Conservation (phyloP, 1,284 basidiomycete genomes). For the Puccinia hordei region DNA sequence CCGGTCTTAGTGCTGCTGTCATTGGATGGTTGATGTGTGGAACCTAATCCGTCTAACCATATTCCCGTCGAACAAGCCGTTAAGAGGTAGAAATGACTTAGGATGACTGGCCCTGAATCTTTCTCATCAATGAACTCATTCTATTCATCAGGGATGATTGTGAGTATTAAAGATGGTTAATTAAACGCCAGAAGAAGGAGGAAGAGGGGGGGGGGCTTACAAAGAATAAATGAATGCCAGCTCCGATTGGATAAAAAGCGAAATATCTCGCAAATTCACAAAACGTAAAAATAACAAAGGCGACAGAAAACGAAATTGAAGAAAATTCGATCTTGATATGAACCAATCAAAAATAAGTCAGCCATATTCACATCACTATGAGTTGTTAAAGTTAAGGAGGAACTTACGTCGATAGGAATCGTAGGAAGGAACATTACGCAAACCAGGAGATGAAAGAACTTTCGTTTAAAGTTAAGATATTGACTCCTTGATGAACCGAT, state of each 20-base stretch:
- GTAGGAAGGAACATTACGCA: constrained; percentile 96
- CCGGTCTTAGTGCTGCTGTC: too few species aligned
- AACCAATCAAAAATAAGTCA: background rate
- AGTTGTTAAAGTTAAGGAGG: background rate
- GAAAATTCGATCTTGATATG: constrained; percentile 34
- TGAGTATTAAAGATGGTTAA: too few species aligned
- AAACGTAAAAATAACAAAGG: constrained; percentile 91
- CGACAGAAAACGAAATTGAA: constrained; percentile 73
- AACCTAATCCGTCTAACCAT: constrained; percentile 90
- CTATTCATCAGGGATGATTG: too few species aligned
- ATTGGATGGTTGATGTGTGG: too few species aligned
- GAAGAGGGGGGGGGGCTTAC: constrained; percentile 10
- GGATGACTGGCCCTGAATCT: constrained; percentile 91
- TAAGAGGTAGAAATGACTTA: constrained; percentile 95
- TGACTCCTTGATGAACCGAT: background rate
- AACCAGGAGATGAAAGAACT: constrained; percentile 94
- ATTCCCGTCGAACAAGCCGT: constrained; percentile 89
- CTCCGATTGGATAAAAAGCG: constrained; percentile 94
- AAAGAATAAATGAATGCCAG: constrained; percentile 90
- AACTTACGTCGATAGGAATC: constrained; percentile 82
- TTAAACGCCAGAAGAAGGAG: too few species aligned
- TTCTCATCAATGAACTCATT: constrained; percentile 95
- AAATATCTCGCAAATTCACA: constrained; percentile 96
- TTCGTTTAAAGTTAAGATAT: constrained; percentile 82
- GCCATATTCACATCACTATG: too few species aligned